Percentiles rank a stretch among this genome's conserved stretches.
phyloP scores from a whole-genome alignment of 768 basidiomycete species.

The Thelephora ganbajun region DNA sequence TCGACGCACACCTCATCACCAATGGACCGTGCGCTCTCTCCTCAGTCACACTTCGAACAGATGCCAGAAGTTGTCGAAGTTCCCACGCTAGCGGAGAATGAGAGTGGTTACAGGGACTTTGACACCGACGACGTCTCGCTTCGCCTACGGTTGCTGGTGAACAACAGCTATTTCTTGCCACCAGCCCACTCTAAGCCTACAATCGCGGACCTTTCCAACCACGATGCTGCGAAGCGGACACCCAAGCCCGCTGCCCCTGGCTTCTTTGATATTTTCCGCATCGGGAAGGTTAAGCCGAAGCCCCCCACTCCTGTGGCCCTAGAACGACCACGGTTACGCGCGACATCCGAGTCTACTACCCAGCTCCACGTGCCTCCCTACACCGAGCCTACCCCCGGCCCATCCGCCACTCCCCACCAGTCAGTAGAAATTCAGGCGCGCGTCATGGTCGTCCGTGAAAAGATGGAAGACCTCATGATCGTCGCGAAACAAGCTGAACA shows the following conservation, averaged over 20 bases:
- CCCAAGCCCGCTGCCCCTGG: slow-evolving; percentile 30
- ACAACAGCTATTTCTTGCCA: slow-evolving; percentile 81
- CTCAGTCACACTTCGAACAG: slow-evolving; percentile 35
- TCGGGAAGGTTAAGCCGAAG: slow-evolving; percentile 54
- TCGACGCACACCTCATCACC: slow-evolving; percentile 53
- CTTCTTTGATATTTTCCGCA: slow-evolving; percentile 61
- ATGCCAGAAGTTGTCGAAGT: slow-evolving; percentile 25
- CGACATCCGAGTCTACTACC: slow-evolving; percentile 52
- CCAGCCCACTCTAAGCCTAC: slow-evolving; percentile 78
- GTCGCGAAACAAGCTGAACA: slow-evolving; percentile 69
- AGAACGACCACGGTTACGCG: slow-evolving; percentile 26
- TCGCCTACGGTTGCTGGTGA: slow-evolving; percentile 69
- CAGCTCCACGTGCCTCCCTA: slow-evolving; percentile 15
- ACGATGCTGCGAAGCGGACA: slow-evolving; percentile 25
- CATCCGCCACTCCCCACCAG: slow-evolving; percentile 21
- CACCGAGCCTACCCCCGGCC: slow-evolving; percentile 23
- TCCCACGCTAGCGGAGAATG: slow-evolving; percentile 14
- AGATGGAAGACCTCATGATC: slow-evolving; percentile 51
- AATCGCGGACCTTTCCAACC: slow-evolving; percentile 40
- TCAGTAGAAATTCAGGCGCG: slow-evolving; percentile 12
- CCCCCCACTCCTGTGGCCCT: slow-evolving; percentile 28
- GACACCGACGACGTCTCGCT: slow-evolving; percentile 72
- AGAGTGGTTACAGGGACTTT: slow-evolving; percentile 13
- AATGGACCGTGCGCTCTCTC: slow-evolving; percentile 51
- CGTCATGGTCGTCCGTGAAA: slow-evolving; percentile 77